Percentiles rank a stretch among this genome's conserved stretches.
Evolutionary conservation across 2,329 filamentous ascomycete species (phyloP).

Genomic region (Lachnellula hyalina): DNA sequence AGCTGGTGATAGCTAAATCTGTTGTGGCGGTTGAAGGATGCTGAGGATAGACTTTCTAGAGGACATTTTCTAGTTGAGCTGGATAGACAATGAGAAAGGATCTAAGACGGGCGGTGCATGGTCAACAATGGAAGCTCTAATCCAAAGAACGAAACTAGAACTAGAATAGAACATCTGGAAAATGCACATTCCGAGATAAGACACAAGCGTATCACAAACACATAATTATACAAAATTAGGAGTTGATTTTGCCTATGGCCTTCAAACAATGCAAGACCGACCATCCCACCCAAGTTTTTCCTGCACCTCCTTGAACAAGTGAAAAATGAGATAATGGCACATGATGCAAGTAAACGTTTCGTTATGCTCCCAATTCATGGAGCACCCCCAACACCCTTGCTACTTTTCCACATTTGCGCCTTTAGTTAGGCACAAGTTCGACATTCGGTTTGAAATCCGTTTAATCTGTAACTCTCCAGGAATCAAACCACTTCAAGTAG

Average conservation of each 20-base stretch:
- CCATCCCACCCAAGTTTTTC: slow-evolving; percentile 4
- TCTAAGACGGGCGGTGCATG: too few species aligned
- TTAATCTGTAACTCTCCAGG: slow-evolving; percentile 54
- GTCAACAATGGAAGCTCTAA: too few species aligned
- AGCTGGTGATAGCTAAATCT: not conserved
- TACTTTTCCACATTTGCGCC: not conserved
- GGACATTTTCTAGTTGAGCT: too few species aligned
- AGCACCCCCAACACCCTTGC: not conserved
- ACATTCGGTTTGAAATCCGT: not conserved
- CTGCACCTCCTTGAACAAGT: slow-evolving; percentile 12
- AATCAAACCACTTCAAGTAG: slow-evolving; percentile 90
- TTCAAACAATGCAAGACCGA: not conserved
- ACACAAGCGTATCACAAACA: too few species aligned
- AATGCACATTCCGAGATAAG: too few species aligned
- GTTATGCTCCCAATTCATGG: not conserved
- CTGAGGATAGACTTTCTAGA: too few species aligned
- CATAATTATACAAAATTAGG: slow-evolving; percentile 16
- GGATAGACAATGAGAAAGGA: too few species aligned
- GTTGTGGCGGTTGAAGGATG: too few species aligned
- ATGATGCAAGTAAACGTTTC: slow-evolving; percentile 9
- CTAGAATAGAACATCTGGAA: too few species aligned
- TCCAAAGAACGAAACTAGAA: too few species aligned
- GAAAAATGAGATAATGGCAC: slow-evolving; percentile 10
- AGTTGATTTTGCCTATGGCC: slow-evolving; percentile 19
- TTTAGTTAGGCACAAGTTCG: not conserved